Evolutionary conservation across 352 stramenopile species (phyloP), one percentile per base, ranked within the genome.

Genomic region (Nothophytophthora sp.): DNA sequence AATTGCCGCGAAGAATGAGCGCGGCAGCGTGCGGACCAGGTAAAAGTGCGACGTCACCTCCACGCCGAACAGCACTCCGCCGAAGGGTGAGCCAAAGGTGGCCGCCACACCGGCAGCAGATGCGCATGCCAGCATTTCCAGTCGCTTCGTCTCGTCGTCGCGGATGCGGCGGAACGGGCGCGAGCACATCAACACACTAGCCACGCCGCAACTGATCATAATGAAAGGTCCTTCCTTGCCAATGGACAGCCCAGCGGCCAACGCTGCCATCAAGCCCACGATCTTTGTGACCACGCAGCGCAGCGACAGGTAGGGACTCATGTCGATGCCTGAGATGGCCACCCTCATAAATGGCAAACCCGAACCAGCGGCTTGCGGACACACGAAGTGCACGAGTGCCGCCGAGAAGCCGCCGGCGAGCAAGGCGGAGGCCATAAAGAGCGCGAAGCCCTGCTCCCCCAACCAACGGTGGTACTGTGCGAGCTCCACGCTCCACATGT

Each of bases 191-290:
- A 96, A 50, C 13, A 88, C 55, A 38, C 75, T 86, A 23, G 84
- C 83, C 63, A 96, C 89, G 23, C 76, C 80, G 46, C 79, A 92
- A 9, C 81, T 86, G 52, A 94, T 94, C 79, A 92, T 91, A 50
- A 96, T 90, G 58, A 93, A 95, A 18, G 86, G 82, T 0, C 86
- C 86, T 70, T 96, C 86, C 60, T 91, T 90, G 32, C 85, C 85
- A 49, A 95, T 89, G 16, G 78, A 90, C 1, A 95, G 54, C 0
- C 81, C 84, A 9, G 80, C 83, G 0, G 69, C 64, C 23, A 86
- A 73, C 11, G 70, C 74, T n/a, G 67, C 65, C 30, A 91, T 62
- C 5, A 91, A 50, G 5, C 83, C 83, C 10, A 86, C 63, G 41
- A 89, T 83, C 54, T 93, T 93, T 18, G 74, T 84, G 46, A 86